These are phyloP conservation scores for Podaxis sp. DNA, from an alignment of 768 basidiomycete genomes.

Conservation along the genomic window DNA sequence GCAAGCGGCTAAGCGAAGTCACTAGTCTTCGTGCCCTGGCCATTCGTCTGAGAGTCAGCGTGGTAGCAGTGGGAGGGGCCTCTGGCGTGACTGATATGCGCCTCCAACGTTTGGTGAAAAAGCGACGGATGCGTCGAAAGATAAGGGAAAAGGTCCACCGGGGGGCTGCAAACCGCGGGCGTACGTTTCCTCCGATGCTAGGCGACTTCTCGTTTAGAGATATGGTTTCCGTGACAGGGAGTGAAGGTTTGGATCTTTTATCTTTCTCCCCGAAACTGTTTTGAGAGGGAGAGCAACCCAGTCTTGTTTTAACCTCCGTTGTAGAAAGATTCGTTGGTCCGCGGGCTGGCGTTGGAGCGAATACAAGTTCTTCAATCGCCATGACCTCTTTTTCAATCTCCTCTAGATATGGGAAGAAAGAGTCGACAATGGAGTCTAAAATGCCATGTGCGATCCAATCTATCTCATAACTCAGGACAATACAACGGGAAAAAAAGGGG, in stretches of 20 bases:
- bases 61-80: constrained; percentile 31
- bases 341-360: constrained; percentile 24
- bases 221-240: constrained; percentile 19
- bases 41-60: constrained; percentile 69
- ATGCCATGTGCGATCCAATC: constrained; percentile 96
- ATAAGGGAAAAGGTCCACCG: constrained; percentile 34
- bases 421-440: constrained; percentile 91
- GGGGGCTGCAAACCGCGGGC: constrained; percentile 33
- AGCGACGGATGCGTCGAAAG: constrained; percentile 36
- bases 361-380: constrained; percentile 73
- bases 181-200: constrained; percentile 21
- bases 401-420: constrained; percentile 83
- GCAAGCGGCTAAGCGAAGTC: constrained; percentile 71
- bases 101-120: constrained; percentile 26
- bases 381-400: constrained; percentile 81
- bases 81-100: constrained; percentile 19
- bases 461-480: constrained; percentile 26
- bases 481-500: neutral
- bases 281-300: neutral
- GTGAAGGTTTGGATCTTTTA: neutral
- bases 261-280: neutral
- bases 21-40: constrained; percentile 76
- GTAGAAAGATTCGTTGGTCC: constrained; percentile 2
- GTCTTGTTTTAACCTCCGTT: neutral
- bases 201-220: constrained; percentile 23